A percentile compares a stretch with the other conserved stretches of the same genome.
phyloP scores from a whole-genome alignment of 495 filamentous ascomycete genomes.

The Aspergillus sclerotiicarbonarius region DNA sequence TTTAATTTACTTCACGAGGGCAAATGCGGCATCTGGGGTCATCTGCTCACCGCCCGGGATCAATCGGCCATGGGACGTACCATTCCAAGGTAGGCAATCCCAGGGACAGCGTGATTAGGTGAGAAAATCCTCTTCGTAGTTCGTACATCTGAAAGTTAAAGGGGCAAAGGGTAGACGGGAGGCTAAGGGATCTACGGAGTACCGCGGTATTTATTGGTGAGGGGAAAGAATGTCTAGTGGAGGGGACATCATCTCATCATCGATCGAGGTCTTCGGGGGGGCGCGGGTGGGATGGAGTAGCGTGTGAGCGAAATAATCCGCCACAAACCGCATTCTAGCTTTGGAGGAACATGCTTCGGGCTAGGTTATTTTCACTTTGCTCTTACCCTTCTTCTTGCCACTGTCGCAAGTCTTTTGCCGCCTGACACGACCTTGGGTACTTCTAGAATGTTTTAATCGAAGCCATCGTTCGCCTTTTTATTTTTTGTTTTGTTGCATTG shows the following conservation, averaged over 20 bases:
- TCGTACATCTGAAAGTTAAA: no score
- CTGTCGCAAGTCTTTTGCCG: background rate
- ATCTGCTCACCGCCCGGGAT: background rate
- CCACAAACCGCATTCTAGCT: background rate
- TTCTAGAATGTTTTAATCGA: background rate
- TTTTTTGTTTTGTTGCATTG: background rate
- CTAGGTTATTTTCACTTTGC: background rate
- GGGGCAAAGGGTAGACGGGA: no score
- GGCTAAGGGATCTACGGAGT: no score
- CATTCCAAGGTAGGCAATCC: background rate
- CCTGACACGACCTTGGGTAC: background rate
- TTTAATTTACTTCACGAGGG: conserved; percentile 1
- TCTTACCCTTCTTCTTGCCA: background rate
- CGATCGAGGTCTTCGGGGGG: background rate
- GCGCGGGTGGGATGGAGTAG: background rate
- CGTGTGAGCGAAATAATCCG: conserved; percentile 1
- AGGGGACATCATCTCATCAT: background rate
- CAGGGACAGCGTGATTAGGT: no score
- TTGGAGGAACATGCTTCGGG: background rate
- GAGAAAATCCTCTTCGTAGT: no score
- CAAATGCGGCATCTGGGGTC: background rate
- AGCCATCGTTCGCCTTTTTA: background rate
- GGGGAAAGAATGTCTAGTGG: no score
- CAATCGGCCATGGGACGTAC: background rate
- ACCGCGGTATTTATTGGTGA: no score